phyloP scores from a whole-genome alignment of 495 filamentous ascomycete genomes.

The Polyplosphaeria fusca region DNA sequence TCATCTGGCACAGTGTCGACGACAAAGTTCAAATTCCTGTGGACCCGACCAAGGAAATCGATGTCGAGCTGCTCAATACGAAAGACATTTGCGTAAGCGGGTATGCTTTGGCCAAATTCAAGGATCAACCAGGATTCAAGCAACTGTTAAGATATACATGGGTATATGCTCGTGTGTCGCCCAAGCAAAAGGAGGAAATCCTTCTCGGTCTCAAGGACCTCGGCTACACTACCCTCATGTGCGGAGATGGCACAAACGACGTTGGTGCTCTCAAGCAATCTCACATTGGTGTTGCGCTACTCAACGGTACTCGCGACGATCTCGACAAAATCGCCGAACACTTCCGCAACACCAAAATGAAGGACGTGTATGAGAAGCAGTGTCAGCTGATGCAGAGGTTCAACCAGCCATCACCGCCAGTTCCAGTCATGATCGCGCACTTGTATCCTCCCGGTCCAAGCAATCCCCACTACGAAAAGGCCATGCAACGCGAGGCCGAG shows the following conservation, averaged over 20 bases:
- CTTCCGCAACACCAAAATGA: conserved; percentile 91
- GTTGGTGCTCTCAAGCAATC: conserved; percentile 98
- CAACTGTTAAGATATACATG: conserved; percentile 82
- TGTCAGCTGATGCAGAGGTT: conserved; percentile 83
- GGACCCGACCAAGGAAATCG: conserved; percentile 75
- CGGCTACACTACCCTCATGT: conserved; percentile 98
- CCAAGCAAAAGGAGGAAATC: conserved; percentile 99
- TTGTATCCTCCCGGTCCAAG: conserved; percentile 85
- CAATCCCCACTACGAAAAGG: conserved; percentile 96
- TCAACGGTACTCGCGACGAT: conserved; percentile 92
- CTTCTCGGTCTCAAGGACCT: conserved; percentile 90
- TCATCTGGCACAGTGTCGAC: conserved; percentile 95
- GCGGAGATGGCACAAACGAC: conserved; percentile 97
- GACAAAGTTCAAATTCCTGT: conserved; percentile 86
- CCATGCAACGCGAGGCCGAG: conserved; percentile 74
- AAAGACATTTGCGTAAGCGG: conserved; percentile 97
- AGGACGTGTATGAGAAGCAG: conserved; percentile 98
- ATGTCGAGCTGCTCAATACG: conserved; percentile 71
- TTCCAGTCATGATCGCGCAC: conserved; percentile 86
- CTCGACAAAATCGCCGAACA: conserved; percentile 89
- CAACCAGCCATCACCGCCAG: conserved; percentile 85
- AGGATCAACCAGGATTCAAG: conserved; percentile 67
- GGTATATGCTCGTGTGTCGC: conserved; percentile 97
- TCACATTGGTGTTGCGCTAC: conserved; percentile 90
- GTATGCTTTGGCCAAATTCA: conserved; percentile 87